These are phyloP conservation scores for Rhypophila decipiens DNA, from an alignment of 495 filamentous ascomycete genomes.

Conservation along the genomic window DNA sequence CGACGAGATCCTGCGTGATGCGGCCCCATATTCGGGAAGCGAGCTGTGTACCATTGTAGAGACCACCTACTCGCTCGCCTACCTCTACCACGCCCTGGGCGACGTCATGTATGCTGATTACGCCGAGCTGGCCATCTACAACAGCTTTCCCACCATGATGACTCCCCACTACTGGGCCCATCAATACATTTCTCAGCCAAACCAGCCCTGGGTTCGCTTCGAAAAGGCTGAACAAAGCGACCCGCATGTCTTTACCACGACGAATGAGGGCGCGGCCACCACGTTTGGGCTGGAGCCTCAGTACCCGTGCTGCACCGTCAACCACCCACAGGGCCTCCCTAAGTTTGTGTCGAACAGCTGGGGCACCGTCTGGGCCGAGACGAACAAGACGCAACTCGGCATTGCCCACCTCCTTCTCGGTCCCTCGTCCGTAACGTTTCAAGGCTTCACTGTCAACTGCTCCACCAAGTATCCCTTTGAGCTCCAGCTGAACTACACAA, in stretches of 20 bases:
- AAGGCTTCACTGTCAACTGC: conserved; percentile 16
- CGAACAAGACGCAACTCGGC: too few relatives aligned
- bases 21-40: conserved; percentile 21
- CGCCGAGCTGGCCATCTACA: conserved; percentile 53
- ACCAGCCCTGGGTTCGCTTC: conserved; percentile 43
- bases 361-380: conserved; percentile 18
- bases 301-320: conserved; percentile 57
- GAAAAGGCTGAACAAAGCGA: conserved; percentile 8
- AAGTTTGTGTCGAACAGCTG: conserved; percentile 44
- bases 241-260: conserved; percentile 16
- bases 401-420: conserved; percentile 39
- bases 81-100: conserved; percentile 33
- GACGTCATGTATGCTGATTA: conserved; percentile 50
- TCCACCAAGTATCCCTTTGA: conserved; percentile 51
- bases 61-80: conserved; percentile 26
- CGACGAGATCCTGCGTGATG: conserved; percentile 23
- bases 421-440: conserved; percentile 25
- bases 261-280: conserved; percentile 15
- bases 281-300: conserved; percentile 39
- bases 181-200: conserved; percentile 54
- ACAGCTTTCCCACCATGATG: conserved; percentile 50
- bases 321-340: conserved; percentile 55
- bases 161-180: conserved; percentile 56
- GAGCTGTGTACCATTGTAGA: conserved; percentile 31
- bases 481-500: conserved; percentile 40